Base-by-base conservation (phyloP, 1,284 basidiomycete genomes). In the Cryptococcus jaspeensis region DNA sequence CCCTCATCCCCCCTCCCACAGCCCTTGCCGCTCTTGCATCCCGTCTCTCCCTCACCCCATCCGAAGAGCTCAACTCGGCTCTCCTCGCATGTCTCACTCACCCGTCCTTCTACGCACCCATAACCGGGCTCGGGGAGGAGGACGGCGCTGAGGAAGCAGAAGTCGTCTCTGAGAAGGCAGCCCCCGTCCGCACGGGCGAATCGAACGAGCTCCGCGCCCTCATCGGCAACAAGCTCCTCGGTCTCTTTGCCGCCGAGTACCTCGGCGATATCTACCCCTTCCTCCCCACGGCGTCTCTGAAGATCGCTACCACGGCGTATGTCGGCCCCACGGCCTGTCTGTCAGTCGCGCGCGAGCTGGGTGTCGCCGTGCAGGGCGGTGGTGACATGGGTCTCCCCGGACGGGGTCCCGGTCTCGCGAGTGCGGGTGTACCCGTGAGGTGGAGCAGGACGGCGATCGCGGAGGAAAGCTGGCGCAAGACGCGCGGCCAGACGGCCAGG, bases 191-290 rank as follows among this genome's bases (percentile, higher is more conserved):
- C 6, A 41, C 55, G 41, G 78, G 87, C 53, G 52, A 72, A 73
- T 66, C 87, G 84, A 97, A 98, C 78, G 86, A 83, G n/a, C 84
- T 89, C 47, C 83, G 97, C 5, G 82, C 88, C 0, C 78, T 84
- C 0, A 78, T 96, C 6, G 95, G 95, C 35, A 98, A 98, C 78
- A 84, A 89, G 1, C 82, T 99, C 52, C 83, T 98, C 71, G 95
- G 95, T 51, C 82, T 98, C 40, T 91, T 98, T 66, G 89, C 90
- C 5, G 81, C 89, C 0, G 95, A 99, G 79, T 86, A 88, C 72
- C 78, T 98, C 35, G 84, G 90, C 58, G 81, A 87, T 8, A 82
- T 85, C 46, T 98, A 89, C 76, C 95, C 96, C 0, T 87, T 96
- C 74, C 82, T 99, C 22, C 95, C 95, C 1, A 92, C 91, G 22